Base-by-base conservation (phyloP, 371 early-diverging fungal species). In the Basidiobolus meristosporus region DNA sequence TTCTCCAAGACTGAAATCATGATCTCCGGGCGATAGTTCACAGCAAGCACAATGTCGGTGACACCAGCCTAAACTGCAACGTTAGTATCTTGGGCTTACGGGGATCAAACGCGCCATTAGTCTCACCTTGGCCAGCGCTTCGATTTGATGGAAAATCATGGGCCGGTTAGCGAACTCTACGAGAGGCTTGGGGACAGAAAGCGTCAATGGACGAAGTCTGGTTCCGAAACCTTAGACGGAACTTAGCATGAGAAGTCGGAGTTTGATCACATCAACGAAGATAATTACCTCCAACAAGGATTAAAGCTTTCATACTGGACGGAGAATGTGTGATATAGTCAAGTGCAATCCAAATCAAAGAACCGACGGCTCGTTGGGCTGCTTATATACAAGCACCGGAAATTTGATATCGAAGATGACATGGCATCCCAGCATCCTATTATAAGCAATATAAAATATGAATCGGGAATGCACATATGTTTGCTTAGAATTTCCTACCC, bases 91-190 rank as follows among this genome's bases (percentile, higher is more conserved):
- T 2, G 10, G 11, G 16, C 14, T 12, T 19, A 16, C 31, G 9
- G 16, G 21, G 6, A 44, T 15, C 16, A 15, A 19, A 21, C 15
- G 21, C 42, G 1, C 16, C 7, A 31, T 5, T 28, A 29, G 23
- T 21, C 55, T 40, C 62, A 89, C 92, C 77, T 89, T 76, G 45
- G 78, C 92, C 7, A 99, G 65, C 12, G 87, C 91, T 56, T 93
- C 91, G 49, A 99, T 98, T 63, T 98, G 98, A 63, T 98, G 98
- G 41, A 92, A 70, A 48, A 99, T 88, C 84, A 99, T 98, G 31
- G 99, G 98, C 60, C 78, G 82, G 76, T 98, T 98, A 39, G 84
- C 90, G 65, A 99, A 99, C 55, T 92, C 91, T 11, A 99, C 93
- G 40, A 99, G 70, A 28, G 99, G 99, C 62, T 99, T 99, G 48